Evolutionary conservation across 306 rosid genomes (phyloP).

Genomic region (Gastrolobium bilobum): DNA sequence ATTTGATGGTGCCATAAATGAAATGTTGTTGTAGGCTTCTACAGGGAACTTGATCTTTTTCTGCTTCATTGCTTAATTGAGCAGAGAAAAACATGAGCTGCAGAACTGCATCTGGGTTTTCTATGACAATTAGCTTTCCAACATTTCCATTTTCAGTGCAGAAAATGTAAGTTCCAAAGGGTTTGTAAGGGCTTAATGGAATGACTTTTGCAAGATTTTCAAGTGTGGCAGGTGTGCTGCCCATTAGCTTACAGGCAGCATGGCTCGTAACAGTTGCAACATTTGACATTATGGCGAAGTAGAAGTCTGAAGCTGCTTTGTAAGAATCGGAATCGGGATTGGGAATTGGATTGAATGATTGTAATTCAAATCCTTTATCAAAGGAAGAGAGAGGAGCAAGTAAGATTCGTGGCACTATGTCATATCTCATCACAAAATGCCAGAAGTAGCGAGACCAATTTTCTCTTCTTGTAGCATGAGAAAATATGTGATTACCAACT

Average conservation of each 20-base stretch:
- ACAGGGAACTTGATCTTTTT: constrained; percentile 41
- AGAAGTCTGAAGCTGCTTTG: constrained; percentile 48
- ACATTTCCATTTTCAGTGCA: constrained; percentile 57
- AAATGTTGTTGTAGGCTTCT: constrained; percentile 62
- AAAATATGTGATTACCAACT: constrained; percentile 67
- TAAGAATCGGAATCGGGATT: constrained; percentile 21
- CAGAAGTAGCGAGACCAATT: constrained; percentile 66
- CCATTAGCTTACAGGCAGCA: constrained; percentile 70
- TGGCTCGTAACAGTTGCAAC: constrained; percentile 66
- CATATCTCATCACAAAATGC: constrained; percentile 69
- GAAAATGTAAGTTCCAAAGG: constrained; percentile 81
- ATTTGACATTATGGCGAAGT: constrained; percentile 56
- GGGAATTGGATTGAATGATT: constrained; percentile 51
- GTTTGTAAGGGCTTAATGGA: constrained; percentile 77
- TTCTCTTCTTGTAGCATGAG: constrained; percentile 85
- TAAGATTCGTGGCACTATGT: constrained; percentile 71
- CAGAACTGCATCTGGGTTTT: constrained; percentile 71
- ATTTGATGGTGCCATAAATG: constrained; percentile 36
- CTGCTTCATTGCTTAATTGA: constrained; percentile 50
- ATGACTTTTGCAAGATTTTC: constrained; percentile 61
- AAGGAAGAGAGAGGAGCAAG: constrained; percentile 70
- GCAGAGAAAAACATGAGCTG: constrained; percentile 73
- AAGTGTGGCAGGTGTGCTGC: constrained; percentile 55
- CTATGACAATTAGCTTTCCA: constrained; percentile 53
- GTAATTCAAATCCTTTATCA: constrained; percentile 39